Base-by-base conservation (phyloP, 1,284 basidiomycete genomes). In the Stygiomarasmius scandens region DNA sequence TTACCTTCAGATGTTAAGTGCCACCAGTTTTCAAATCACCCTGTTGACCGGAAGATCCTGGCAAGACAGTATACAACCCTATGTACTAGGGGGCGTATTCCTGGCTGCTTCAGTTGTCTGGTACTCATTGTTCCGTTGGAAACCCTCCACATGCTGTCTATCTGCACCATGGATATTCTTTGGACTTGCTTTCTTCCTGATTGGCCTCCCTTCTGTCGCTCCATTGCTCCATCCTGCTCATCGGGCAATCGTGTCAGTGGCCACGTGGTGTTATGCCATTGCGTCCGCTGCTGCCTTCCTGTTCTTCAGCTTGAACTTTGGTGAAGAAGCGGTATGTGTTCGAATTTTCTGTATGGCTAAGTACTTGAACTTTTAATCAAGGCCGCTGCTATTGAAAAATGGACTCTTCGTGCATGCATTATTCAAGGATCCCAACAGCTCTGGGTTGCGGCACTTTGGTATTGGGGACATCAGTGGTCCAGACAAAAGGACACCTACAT, bases 21-120 rank as follows among this genome's bases (percentile, higher is more conserved):
- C 90, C 38, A 95, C 93, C n/a, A 95, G 93, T 69, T 96, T 96
- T 85, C 94, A 96, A 74, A 90, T 96, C 66, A 95, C 92, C 20
- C 77, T 96, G 25, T 80, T 96, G 36, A 89, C 91, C 23, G 94
- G 94, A 55, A 85, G 88, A 66, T 94, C 92, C 66, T 93, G 87
- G 73, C 86, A 93, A 69, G 84, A 87, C 58, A 80, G 89, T 65
- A 64, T 91, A 32, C 90, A 95, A 68, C 81, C 95, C n/a, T 96
- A 96, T 69, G 92, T 96, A 54, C 85, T 96, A 24, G 91, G 93
- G 56, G 85, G 83, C 60, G 81, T 96, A 63, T 96, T 96, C 79
- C 77, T 95, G 47, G 92, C 85, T 11, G 86, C 93, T 6, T 93
- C 94, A 3, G 79, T 86, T 46, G 86, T 91, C 56, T 96, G 94